These are phyloP conservation scores for Babesia divergens DNA, from an alignment of 169 alveolate species.

Conservation along the genomic window DNA sequence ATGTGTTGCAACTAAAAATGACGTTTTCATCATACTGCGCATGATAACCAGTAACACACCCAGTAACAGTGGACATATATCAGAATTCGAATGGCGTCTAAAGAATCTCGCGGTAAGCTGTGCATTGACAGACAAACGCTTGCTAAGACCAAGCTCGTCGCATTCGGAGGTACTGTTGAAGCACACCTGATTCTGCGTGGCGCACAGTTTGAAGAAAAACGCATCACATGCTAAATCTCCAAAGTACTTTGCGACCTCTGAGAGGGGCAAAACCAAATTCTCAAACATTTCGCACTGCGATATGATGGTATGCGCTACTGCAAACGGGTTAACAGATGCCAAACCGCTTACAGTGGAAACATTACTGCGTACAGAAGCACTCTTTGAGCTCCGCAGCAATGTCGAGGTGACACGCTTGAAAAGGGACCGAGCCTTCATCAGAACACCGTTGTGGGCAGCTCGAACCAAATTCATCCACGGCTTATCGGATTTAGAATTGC, in stretches of 20 bases:
- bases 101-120: constrained; percentile 40
- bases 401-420: constrained; percentile 55
- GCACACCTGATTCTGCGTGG: constrained; percentile 9
- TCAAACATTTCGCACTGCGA: constrained; percentile 62
- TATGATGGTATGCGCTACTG: constrained; percentile 26
- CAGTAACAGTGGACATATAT: constrained; percentile 42
- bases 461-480: constrained; percentile 7
- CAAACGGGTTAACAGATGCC: constrained; percentile 56
- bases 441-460: constrained; percentile 1
- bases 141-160: constrained; percentile 33
- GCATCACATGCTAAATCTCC: constrained; percentile 36
- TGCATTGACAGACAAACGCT: constrained; percentile 23
- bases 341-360: constrained; percentile 49
- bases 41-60: not conserved
- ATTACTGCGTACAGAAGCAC: constrained; percentile 46
- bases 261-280: constrained; percentile 53
- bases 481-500: not conserved
- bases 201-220: constrained; percentile 28
- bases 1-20: not conserved
- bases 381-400: constrained; percentile 21
- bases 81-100: constrained; percentile 35
- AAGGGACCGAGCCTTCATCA: constrained; percentile 9
- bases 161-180: not conserved
- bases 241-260: constrained; percentile 55
- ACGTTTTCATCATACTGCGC: constrained; percentile 13